These are phyloP conservation scores for Aspergillus leporis DNA, from an alignment of 495 filamentous ascomycete species.

Conservation along the genomic window DNA sequence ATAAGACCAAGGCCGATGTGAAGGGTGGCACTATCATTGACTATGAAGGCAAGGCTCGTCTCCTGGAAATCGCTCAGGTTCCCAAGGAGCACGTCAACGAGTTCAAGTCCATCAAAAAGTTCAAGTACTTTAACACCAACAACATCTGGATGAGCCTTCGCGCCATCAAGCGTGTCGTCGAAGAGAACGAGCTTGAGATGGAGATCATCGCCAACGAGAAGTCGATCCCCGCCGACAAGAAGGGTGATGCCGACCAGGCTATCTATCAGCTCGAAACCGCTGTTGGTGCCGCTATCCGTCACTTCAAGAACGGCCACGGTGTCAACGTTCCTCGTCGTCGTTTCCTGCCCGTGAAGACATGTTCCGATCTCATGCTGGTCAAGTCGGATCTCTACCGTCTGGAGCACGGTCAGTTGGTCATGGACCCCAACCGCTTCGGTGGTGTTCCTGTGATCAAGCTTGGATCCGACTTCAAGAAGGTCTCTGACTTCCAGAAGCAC, in stretches of 20 bases:
- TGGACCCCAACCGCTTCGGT: conserved; percentile 94
- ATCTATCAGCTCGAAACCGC: conserved; percentile 99
- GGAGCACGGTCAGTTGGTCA: conserved; percentile 96
- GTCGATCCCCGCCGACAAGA: conserved; percentile 97
- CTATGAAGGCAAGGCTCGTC: conserved; percentile 92
- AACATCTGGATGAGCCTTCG: conserved; percentile 99
- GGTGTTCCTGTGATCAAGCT: conserved; percentile 99
- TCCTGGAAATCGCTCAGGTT: conserved; percentile 99
- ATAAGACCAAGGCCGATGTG: conserved; percentile 99
- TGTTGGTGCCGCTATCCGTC: conserved; percentile 96
- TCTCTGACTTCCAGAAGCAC: conserved; percentile 98
- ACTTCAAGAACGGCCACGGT: conserved; percentile 97
- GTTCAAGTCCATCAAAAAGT: conserved; percentile 99
- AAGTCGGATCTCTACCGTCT: conserved; percentile 99
- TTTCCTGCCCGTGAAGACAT: conserved; percentile 99
- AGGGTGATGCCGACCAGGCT: conserved; percentile 96
- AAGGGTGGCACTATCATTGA: conserved; percentile 99
- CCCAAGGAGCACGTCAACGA: conserved; percentile 99
- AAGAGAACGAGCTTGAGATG: conserved; percentile 98
- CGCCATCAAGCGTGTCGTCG: conserved; percentile 97
- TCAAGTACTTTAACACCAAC: conserved; percentile 99
- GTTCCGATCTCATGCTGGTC: conserved; percentile 99
- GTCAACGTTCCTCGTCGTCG: conserved; percentile 97
- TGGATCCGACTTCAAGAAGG: conserved; percentile 99
- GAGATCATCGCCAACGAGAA: conserved; percentile 99